These are phyloP conservation scores for Solanum hybrid DNA, from an alignment of 305 asterid genomes.

Conservation along the genomic window DNA sequence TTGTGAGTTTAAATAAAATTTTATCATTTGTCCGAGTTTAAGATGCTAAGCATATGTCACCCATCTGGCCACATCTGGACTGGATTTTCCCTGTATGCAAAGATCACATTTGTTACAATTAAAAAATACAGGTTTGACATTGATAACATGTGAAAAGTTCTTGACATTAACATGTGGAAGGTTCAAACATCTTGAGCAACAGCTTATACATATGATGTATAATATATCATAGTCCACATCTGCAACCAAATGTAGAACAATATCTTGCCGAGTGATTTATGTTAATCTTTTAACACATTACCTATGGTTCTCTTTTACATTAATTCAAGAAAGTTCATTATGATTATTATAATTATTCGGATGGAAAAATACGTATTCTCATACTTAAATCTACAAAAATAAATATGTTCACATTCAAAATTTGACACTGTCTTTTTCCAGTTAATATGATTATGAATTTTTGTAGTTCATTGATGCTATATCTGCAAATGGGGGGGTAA, in stretches of 20 bases:
- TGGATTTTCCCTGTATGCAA: background rate
- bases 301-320: background rate
- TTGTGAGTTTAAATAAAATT: background rate
- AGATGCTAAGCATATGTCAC: background rate
- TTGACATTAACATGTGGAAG: background rate
- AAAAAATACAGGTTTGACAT: background rate
- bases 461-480: background rate
- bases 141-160: background rate
- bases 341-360: background rate
- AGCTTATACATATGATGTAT: background rate
- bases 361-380: background rate
- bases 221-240: background rate
- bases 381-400: background rate
- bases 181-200: background rate
- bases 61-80: background rate
- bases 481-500: background rate
- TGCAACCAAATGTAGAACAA: background rate
- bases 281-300: background rate
- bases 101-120: background rate
- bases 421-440: background rate
- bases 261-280: background rate
- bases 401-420: background rate
- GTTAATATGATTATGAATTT: background rate
- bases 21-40: background rate
- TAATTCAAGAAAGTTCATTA: background rate